Conservation (phyloP, 2,329 filamentous ascomycete genomes). For the Dothiorella sarmentorum region DNA sequence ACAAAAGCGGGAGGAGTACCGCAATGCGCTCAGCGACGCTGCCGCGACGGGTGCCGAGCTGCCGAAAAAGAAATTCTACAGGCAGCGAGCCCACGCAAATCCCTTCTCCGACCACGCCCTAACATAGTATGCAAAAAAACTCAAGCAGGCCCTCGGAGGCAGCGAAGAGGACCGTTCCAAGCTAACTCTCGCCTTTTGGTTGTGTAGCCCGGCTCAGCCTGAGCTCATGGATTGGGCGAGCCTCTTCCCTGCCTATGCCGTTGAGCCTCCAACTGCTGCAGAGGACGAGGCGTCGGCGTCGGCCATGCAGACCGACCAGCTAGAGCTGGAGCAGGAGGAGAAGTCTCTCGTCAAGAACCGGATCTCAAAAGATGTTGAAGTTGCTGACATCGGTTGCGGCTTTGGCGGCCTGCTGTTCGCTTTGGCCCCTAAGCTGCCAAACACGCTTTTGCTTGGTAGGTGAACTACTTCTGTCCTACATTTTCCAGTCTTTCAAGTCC, state of each 20-base stretch:
- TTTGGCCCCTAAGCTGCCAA: conserved; percentile 74
- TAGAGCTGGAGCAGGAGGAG: conserved; percentile 21
- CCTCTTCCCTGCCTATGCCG: conserved; percentile 73
- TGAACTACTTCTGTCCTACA: conserved; percentile 20
- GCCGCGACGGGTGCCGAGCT: conserved; percentile 63
- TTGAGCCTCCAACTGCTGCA: conserved; percentile 21
- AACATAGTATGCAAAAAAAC: conserved; percentile 62
- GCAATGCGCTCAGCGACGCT: conserved; percentile 32
- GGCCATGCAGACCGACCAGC: conserved; percentile 5
- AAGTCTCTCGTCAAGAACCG: conserved; percentile 24
- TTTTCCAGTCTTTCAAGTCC: neutral
- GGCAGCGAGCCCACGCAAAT: conserved; percentile 95
- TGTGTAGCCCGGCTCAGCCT: conserved; percentile 68
- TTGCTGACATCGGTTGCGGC: conserved; percentile 95
- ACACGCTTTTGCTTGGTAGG: conserved; percentile 77
- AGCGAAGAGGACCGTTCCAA: neutral
- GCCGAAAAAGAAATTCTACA: conserved; percentile 93
- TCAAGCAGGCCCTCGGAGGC: neutral
- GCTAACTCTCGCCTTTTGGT: neutral
- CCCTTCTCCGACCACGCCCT: conserved; percentile 93
- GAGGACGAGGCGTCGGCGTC: neutral
- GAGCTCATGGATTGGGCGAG: conserved; percentile 86
- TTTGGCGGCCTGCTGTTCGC: conserved; percentile 90
- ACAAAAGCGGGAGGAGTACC: conserved; percentile 48
- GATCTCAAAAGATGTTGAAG: conserved; percentile 71